Conservation (phyloP, 2,329 filamentous ascomycete genomes). For the Monilinia fructigena region DNA sequence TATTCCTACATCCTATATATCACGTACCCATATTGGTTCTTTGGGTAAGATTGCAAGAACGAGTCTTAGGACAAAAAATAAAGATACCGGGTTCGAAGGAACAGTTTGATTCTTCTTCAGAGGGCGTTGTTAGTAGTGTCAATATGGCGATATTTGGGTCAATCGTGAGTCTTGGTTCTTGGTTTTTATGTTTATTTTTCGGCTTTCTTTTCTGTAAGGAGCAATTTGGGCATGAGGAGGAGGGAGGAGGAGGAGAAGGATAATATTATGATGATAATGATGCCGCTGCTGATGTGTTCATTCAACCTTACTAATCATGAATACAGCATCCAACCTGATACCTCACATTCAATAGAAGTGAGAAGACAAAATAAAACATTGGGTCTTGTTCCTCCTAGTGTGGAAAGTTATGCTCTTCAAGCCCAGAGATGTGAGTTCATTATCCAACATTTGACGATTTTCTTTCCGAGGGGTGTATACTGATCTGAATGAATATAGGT, state of each 20-base stretch:
- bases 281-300: too few species aligned
- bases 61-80: not conserved
- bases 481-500: constrained; percentile 27
- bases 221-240: too few species aligned
- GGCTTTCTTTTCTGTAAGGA: not conserved
- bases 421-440: constrained; percentile 34
- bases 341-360: constrained; percentile 33
- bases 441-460: not conserved
- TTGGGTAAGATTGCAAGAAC: not conserved
- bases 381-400: constrained; percentile 36
- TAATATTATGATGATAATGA: not conserved
- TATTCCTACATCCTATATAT: not conserved
- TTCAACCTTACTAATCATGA: not conserved
- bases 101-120: not conserved
- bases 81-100: not conserved
- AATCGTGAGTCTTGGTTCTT: constrained; percentile 25
- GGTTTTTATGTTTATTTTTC: not conserved
- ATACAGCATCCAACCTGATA: constrained; percentile 32
- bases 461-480: not conserved
- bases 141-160: not conserved
- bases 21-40: not conserved
- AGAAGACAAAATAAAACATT: constrained; percentile 33
- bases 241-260: too few species aligned
- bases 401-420: constrained; percentile 37
- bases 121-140: not conserved